Percentiles rank a stretch among this genome's conserved stretches.
phyloP scores from a whole-genome alignment of 1,284 basidiomycete species.

The Lignosus rhinocerotis region DNA sequence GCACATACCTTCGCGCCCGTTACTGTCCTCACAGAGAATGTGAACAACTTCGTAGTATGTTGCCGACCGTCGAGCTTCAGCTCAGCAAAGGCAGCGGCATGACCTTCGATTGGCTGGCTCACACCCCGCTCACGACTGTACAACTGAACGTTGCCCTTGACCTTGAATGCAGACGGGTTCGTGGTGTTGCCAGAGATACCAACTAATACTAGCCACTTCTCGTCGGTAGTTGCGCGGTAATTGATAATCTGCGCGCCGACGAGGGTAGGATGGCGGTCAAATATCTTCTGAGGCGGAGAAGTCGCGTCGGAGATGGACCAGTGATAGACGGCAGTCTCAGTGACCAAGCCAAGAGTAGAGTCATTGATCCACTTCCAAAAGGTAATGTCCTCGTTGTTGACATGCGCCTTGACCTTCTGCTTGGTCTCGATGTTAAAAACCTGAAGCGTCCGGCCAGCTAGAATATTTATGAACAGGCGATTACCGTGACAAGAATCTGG shows the following conservation, averaged over 20 bases:
- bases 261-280: slow-evolving; percentile 96
- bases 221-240: slow-evolving; percentile 90
- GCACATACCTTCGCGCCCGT: slow-evolving; percentile 89
- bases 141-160: slow-evolving; percentile 95
- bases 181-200: slow-evolving; percentile 95
- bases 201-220: slow-evolving; percentile 96
- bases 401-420: slow-evolving; percentile 96
- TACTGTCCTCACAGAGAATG: slow-evolving; percentile 94
- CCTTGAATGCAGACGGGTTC: slow-evolving; percentile 94
- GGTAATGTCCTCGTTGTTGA: slow-evolving; percentile 91
- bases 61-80: slow-evolving; percentile 88
- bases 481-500: neutral
- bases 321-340: slow-evolving; percentile 92
- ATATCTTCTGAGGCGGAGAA: slow-evolving; percentile 85
- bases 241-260: slow-evolving; percentile 98
- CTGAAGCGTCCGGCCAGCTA: slow-evolving; percentile 93
- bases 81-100: slow-evolving; percentile 96
- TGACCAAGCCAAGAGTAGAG: slow-evolving; percentile 92
- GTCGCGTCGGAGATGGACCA: slow-evolving; percentile 83
- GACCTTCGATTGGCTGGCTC: slow-evolving; percentile 98
- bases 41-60: slow-evolving; percentile 88
- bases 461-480: slow-evolving; percentile 4
- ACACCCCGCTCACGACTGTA: slow-evolving; percentile 93
- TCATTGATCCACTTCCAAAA: slow-evolving; percentile 99
- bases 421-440: slow-evolving; percentile 99